phyloP scores from a whole-genome alignment of 2,329 filamentous ascomycete species.

The Metarhizium robertsii region DNA sequence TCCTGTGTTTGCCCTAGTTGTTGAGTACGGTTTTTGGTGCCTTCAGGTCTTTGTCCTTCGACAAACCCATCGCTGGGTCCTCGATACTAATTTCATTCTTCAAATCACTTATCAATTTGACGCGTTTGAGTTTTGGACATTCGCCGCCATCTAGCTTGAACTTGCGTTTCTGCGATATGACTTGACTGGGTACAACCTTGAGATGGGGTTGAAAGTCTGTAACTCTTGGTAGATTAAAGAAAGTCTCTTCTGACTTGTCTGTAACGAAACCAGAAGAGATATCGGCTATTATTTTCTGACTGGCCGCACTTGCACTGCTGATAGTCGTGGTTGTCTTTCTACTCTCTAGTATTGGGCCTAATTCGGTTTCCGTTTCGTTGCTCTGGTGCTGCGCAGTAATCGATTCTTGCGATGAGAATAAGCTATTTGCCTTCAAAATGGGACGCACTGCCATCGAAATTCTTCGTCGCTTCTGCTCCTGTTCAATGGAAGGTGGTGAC shows the following conservation, averaged over 20 bases:
- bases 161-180: background rate
- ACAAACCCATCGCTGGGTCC: background rate
- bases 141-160: background rate
- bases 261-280: slow-evolving; percentile 17
- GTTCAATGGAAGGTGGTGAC: slow-evolving; percentile 21
- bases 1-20: background rate
- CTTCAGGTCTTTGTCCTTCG: background rate
- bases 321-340: slow-evolving; percentile 7
- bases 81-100: background rate
- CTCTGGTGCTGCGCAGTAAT: background rate
- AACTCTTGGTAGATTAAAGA: slow-evolving; percentile 4
- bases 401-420: slow-evolving; percentile 8
- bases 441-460: slow-evolving; percentile 20
- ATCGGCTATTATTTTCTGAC: slow-evolving; percentile 16
- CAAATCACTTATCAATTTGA: background rate
- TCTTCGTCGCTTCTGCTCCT: slow-evolving; percentile 27
- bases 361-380: slow-evolving; percentile 4
- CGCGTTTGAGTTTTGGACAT: background rate
- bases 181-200: background rate
- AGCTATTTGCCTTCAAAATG: slow-evolving; percentile 20
- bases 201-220: slow-evolving; percentile 1
- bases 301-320: slow-evolving; percentile 2
- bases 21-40: background rate
- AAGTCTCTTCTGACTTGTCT: background rate
- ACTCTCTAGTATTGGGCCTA: slow-evolving; percentile 16